Evolutionary conservation across 78 protist species (phyloP), one percentile per base, ranked within the genome.

Genomic region (Dictyostelium citrinum): DNA sequence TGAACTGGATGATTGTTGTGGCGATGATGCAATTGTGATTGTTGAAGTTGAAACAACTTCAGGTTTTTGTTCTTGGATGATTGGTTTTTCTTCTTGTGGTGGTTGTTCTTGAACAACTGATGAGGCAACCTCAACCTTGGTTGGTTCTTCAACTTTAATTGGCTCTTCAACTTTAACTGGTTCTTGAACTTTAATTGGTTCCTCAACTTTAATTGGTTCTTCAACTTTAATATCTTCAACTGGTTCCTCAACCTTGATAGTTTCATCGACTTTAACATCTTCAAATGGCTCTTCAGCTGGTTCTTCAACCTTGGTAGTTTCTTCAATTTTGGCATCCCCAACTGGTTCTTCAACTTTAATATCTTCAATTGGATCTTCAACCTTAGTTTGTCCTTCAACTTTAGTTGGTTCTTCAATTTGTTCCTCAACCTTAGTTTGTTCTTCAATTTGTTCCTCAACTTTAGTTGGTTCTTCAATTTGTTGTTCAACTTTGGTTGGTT

Each of bases 21-120:
- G 79, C 35, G 79, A 72, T 72, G 79, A 12, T 72, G 79, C n/a
- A 72, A 72, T 72, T 72, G 79, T 72, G 20, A 72, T 70, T 0
- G 27, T 72, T 9, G 35, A n/a, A 20, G 58, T 41, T 33, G 51
- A 5, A 7, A 10, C n/a, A 22, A 12, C 17, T 35, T 43, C 31
- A 5, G 81, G 22, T 35, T 75, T 17, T 75, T 39, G 24, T 68
- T 41, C 31, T 41, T 41, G 27, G 6, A 37, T 61, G 12, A 61
- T 79, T 14, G 22, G 7, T 37, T 37, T 35, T 20, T 16, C 24
- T 37, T 37, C 11, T n/a, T 84, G 55, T 24, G 12, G 41, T 14
- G 9, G 17, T 41, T 75, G 29, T 31, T 43, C 58, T n/a, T 22
- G 29, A 39, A 16, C 33, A 1, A 49, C 75, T 20, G 39, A 43